Conservation (phyloP, 768 basidiomycete genomes). For the Termitomyces eurrhizus region DNA sequence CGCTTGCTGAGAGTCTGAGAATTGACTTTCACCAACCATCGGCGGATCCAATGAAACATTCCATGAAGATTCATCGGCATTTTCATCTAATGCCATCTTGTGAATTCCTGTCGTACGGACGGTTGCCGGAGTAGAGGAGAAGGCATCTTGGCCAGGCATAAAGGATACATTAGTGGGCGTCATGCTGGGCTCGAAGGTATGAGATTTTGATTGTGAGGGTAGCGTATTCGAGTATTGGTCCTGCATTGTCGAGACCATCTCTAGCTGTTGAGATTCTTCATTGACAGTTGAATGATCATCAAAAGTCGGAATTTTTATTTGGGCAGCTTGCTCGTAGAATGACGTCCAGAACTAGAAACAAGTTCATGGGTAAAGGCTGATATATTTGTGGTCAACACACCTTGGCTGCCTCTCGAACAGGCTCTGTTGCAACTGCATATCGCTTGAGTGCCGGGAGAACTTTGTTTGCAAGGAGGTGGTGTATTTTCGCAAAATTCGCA, state of each 20-base stretch:
- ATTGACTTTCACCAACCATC: slow-evolving; percentile 59
- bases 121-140: slow-evolving; percentile 78
- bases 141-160: slow-evolving; percentile 63
- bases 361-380: background rate
- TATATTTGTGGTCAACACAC: slow-evolving; percentile 37
- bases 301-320: slow-evolving; percentile 74
- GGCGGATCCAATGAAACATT: slow-evolving; percentile 73
- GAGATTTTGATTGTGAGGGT: slow-evolving; percentile 14
- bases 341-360: slow-evolving; percentile 84
- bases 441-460: slow-evolving; percentile 87
- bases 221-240: slow-evolving; percentile 20
- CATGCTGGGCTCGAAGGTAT: slow-evolving; percentile 36
- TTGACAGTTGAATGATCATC: slow-evolving; percentile 62
- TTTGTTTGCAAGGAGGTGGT: slow-evolving; percentile 75
- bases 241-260: slow-evolving; percentile 23
- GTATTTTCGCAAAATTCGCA: slow-evolving; percentile 88
- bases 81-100: slow-evolving; percentile 32
- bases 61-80: slow-evolving; percentile 61
- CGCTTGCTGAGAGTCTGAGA: slow-evolving; percentile 44
- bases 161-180: slow-evolving; percentile 69
- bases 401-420: slow-evolving; percentile 87
- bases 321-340: slow-evolving; percentile 93
- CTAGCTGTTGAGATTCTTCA: slow-evolving; percentile 42
- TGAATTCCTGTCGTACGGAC: slow-evolving; percentile 31
- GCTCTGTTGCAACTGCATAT: slow-evolving; percentile 83